Conservation (phyloP, 2,329 filamentous ascomycete species). For the Stemphylium vesicarium region DNA sequence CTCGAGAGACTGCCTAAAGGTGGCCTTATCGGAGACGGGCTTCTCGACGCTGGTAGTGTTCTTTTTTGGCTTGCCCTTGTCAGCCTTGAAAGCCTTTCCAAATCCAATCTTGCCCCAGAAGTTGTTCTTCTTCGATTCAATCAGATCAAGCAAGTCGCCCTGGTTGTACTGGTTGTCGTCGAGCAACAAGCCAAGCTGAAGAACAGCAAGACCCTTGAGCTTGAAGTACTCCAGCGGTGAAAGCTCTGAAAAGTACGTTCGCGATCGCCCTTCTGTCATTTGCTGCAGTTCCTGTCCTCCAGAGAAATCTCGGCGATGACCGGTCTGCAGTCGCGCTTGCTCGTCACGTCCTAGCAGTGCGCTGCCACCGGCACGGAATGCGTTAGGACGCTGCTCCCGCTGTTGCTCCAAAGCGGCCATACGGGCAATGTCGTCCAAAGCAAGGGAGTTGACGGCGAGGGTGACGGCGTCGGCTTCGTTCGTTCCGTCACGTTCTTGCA, state of each 20-base stretch:
- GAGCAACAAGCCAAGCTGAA: constrained; percentile 92
- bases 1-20: constrained; percentile 90
- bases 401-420: constrained; percentile 97
- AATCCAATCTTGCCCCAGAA: constrained; percentile 99
- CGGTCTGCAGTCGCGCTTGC: constrained; percentile 70
- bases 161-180: constrained; percentile 91
- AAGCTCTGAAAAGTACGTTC: constrained; percentile 94
- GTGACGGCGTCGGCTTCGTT: constrained; percentile 79
- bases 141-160: constrained; percentile 88
- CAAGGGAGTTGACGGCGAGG: constrained; percentile 89
- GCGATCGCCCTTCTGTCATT: constrained; percentile 62
- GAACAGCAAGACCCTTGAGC: constrained; percentile 89
- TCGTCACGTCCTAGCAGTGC: constrained; percentile 68
- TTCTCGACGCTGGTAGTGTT: constrained; percentile 62
- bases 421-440: constrained; percentile 92
- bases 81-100: constrained; percentile 70
- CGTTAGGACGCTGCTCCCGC: constrained; percentile 83
- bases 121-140: constrained; percentile 89
- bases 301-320: constrained; percentile 72
- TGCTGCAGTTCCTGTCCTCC: constrained; percentile 58
- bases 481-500: constrained; percentile 76
- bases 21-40: constrained; percentile 67
- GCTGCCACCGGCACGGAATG: constrained; percentile 75
- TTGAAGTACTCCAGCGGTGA: constrained; percentile 98
- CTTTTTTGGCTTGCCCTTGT: constrained; percentile 73